Evolutionary conservation across 352 stramenopile species (phyloP).

Genomic region (Aphanomyces euteiches): DNA sequence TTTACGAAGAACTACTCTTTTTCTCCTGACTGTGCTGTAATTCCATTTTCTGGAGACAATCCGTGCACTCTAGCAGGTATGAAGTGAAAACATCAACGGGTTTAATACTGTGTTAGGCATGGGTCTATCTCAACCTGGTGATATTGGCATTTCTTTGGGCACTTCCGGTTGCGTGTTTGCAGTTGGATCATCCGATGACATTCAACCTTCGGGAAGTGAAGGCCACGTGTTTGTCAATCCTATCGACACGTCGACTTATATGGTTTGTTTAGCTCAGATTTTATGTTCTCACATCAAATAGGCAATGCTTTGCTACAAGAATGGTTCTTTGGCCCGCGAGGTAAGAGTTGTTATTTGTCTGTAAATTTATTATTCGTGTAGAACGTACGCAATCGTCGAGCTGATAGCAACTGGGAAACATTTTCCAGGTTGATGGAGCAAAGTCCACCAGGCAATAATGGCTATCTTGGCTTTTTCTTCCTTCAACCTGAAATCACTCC

Average conservation of each 20-base stretch:
- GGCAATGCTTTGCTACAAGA: conserved; percentile 87
- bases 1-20: conserved; percentile 69
- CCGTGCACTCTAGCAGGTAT: conserved; percentile 59
- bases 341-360: conserved; percentile 27
- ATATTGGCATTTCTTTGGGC: conserved; percentile 59
- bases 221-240: conserved; percentile 83
- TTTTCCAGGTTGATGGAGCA: conserved; percentile 51
- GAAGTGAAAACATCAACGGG: neutral
- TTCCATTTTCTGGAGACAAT: conserved; percentile 81
- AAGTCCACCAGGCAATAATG: conserved; percentile 46
- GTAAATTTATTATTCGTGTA: conserved; percentile 18
- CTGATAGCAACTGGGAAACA: conserved; percentile 45
- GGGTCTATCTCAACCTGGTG: conserved; percentile 48
- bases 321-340: conserved; percentile 69
- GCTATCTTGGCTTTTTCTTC: conserved; percentile 56
- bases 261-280: conserved; percentile 36
- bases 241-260: conserved; percentile 59
- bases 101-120: conserved; percentile 37
- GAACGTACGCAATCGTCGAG: conserved; percentile 46
- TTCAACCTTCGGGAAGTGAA: conserved; percentile 51
- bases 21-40: conserved; percentile 47
- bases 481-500: conserved; percentile 66
- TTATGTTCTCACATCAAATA: conserved; percentile 26
- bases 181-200: conserved; percentile 43
- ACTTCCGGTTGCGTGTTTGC: conserved; percentile 67